Evolutionary conservation across 192 early-diverging fungal species (phyloP).

Genomic region (Rhizoclosmatium sp.): DNA sequence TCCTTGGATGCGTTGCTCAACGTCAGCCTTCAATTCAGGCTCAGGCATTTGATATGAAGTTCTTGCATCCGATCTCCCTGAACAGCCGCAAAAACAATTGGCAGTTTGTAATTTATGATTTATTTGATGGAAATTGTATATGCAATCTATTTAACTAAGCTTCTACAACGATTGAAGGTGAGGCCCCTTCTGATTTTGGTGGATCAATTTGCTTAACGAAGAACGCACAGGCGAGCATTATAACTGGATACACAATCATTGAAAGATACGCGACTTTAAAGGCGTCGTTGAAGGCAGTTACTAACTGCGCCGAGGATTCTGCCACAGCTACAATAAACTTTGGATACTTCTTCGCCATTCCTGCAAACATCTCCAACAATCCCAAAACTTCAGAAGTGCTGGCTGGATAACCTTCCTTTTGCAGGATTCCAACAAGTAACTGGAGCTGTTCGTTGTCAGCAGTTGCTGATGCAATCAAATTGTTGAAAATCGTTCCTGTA

Average conservation of each 20-base stretch:
- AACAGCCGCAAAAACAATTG: too few species aligned
- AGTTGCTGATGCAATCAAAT: constrained; percentile 47
- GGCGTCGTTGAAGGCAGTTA: constrained; percentile 36
- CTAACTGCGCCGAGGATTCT: constrained; percentile 22
- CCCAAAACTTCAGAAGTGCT: neutral
- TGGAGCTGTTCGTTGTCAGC: neutral
- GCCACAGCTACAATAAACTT: constrained; percentile 8
- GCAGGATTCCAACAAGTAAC: neutral
- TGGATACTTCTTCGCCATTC: neutral
- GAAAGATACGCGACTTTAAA: constrained; percentile 34
- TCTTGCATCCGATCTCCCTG: too few species aligned
- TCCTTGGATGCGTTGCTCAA: too few species aligned
- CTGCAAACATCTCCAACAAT: neutral
- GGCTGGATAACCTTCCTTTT: neutral
- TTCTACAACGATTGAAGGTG: neutral
- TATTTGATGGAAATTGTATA: too few species aligned
- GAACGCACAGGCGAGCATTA: constrained; percentile 46
- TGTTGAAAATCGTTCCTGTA: constrained; percentile 37
- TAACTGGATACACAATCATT: constrained; percentile 42
- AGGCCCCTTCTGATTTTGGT: neutral
- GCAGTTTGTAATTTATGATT: too few species aligned
- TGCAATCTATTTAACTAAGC: neutral
- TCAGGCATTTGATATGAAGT: too few species aligned
- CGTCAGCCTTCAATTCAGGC: too few species aligned
- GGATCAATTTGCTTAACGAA: constrained; percentile 43